These are phyloP conservation scores for Aspergillus cristatus DNA, from an alignment of 495 filamentous ascomycete species.

Conservation along the genomic window DNA sequence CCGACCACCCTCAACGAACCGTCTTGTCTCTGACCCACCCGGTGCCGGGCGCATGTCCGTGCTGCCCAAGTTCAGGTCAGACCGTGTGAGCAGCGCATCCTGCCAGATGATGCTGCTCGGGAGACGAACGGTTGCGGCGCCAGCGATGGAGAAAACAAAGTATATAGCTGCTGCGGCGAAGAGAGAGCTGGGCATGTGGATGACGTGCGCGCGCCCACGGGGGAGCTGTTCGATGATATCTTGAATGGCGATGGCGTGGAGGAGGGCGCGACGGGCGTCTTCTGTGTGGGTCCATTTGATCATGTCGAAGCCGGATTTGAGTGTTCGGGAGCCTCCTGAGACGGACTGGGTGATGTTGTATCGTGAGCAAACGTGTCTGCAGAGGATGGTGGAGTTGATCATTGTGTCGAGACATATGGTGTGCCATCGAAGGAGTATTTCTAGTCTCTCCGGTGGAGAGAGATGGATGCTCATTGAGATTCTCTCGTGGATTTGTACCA, in stretches of 20 bases:
- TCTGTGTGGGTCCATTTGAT: slow-evolving; percentile 29
- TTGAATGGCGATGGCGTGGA: slow-evolving; percentile 41
- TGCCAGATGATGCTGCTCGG: slow-evolving; percentile 37
- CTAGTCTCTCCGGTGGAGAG: slow-evolving; percentile 28
- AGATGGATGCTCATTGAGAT: slow-evolving; percentile 32
- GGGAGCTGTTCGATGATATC: slow-evolving; percentile 42
- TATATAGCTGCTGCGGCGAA: slow-evolving; percentile 39
- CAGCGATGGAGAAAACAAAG: slow-evolving; percentile 30
- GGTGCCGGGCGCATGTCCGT: slow-evolving; percentile 11
- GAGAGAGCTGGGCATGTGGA: slow-evolving; percentile 38
- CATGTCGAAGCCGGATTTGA: slow-evolving; percentile 26
- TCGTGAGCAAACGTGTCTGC: slow-evolving; percentile 32
- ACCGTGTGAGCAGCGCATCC: slow-evolving; percentile 26
- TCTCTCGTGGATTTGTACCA: slow-evolving; percentile 34
- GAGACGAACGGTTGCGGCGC: slow-evolving; percentile 26
- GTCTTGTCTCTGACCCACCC: slow-evolving; percentile 26
- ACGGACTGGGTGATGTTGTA: slow-evolving; percentile 35
- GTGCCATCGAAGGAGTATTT: slow-evolving; percentile 41
- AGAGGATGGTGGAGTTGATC: slow-evolving; percentile 34
- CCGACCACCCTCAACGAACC: slow-evolving; percentile 24
- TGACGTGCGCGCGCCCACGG: slow-evolving; percentile 36
- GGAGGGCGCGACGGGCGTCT: slow-evolving; percentile 34
- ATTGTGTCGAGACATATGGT: slow-evolving; percentile 37
- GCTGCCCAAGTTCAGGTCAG: slow-evolving; percentile 24
- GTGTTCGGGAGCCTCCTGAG: slow-evolving; percentile 17